Evolutionary conservation across 202 grass and related monocot species (phyloP), one percentile per base, ranked within the genome.

Genomic region (Zoysia matrella): DNA sequence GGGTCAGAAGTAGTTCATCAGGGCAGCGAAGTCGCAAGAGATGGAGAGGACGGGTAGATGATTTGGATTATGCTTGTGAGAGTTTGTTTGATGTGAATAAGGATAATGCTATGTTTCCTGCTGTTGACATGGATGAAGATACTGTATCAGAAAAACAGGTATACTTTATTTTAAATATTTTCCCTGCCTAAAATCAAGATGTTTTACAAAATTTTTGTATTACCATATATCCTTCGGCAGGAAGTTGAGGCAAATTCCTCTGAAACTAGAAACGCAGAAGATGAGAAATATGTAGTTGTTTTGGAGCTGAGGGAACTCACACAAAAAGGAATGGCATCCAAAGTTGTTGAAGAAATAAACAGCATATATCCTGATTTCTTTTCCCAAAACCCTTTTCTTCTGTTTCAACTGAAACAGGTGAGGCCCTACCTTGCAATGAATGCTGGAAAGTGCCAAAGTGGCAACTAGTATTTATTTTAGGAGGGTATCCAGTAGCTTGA

Each of bases 371-470:
- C 89, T 77, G 89, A 93, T 58, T 99, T 99, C 77, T 99, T 99
- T 82, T 64, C 54, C n/a, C 85, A 90, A 76, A 99, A 95, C 82
- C 87, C 92, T 85, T 43, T 83, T 83, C 87, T 99, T 71, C 80
- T 99, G 39, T 99, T 99, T 88, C 96, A 99, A 74, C 80, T 99
- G 64, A 99, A 99, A 92, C 96, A 99, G 91, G 96, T 99, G 71
- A 90, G 56, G 15, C 6, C 15, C 30, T 14, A 75, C 60, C 53
- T 45, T 73, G 55, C 44, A 69, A 43, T 46, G 6, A 46, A 8
- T 53, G 54, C 42, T 82, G 55, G 52, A 47, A 60, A 9, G 73
- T 57, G 77, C 22, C 22, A 22, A 22, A 22, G 22, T 22, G 22
- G 22, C 22, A 22, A 22, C 22, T 22, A 22, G 22, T 22, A 22